These are phyloP conservation scores for Platanthera guangdongensis DNA, from an alignment of 106 monocot genomes.

Conservation along the genomic window DNA sequence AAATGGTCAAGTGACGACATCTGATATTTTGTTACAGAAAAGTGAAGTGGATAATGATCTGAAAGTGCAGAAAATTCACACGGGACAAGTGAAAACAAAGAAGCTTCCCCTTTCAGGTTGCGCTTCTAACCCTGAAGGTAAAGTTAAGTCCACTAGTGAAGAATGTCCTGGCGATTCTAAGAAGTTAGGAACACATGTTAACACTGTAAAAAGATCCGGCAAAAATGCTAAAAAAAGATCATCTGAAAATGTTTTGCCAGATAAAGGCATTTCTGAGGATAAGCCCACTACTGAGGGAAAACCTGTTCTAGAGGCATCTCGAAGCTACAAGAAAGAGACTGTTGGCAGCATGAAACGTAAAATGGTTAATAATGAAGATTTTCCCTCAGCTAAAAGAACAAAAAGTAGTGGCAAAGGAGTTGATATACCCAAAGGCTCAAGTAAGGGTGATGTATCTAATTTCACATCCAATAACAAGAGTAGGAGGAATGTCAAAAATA, in stretches of 20 bases:
- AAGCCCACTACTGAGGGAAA: conserved; percentile 8
- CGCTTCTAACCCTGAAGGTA: background rate
- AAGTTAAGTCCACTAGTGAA: background rate
- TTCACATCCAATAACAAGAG: conserved; percentile 16
- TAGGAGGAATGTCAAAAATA: conserved; percentile 18
- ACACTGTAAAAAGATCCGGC: conserved; percentile 18
- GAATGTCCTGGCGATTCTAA: background rate
- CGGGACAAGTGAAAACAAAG: conserved; percentile 10
- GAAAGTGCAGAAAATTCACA: conserved; percentile 17
- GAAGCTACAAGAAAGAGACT: conserved; percentile 10
- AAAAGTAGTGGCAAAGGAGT: conserved; percentile 26
- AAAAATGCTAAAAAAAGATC: conserved; percentile 22
- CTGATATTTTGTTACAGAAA: conserved; percentile 15
- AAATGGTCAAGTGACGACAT: conserved; percentile 11
- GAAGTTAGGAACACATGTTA: conserved; percentile 18
- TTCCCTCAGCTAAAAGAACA: conserved; percentile 36
- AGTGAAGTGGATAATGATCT: conserved; percentile 8
- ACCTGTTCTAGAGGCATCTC: conserved; percentile 16
- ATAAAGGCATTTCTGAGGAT: conserved; percentile 5
- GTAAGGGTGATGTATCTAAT: conserved; percentile 14
- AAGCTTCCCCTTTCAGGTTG: conserved; percentile 1
- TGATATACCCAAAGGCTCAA: conserved; percentile 15
- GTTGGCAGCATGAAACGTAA: conserved; percentile 33
- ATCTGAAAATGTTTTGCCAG: conserved; percentile 18
- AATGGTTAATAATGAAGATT: conserved; percentile 19